A percentile compares a stretch with the other conserved stretches of the same genome.
phyloP scores from a whole-genome alignment of 352 stramenopile species.

The Pythium rhizo-oryzae region DNA sequence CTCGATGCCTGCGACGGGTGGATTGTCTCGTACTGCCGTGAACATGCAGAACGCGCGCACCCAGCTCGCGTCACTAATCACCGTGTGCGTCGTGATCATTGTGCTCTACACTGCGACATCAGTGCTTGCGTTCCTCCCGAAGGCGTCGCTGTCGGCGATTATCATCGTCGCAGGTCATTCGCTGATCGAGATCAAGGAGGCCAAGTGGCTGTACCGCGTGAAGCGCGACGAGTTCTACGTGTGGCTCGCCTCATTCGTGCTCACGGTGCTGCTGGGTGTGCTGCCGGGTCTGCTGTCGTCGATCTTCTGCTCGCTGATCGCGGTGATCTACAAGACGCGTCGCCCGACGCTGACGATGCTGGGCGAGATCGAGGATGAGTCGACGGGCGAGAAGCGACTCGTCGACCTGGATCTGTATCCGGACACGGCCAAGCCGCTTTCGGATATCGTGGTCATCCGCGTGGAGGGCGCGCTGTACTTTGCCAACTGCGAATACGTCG shows the following conservation, averaged over 20 bases:
- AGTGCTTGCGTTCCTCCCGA: slow-evolving; percentile 84
- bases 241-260: slow-evolving; percentile 56
- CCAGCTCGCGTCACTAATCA: slow-evolving; percentile 84
- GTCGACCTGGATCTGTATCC: slow-evolving; percentile 52
- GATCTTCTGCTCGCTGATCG: slow-evolving; percentile 59
- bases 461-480: slow-evolving; percentile 65
- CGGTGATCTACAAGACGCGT: slow-evolving; percentile 62
- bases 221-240: slow-evolving; percentile 70
- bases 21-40: slow-evolving; percentile 90
- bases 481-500: slow-evolving; percentile 66
- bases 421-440: slow-evolving; percentile 41
- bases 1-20: slow-evolving; percentile 85
- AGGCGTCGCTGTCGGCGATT: slow-evolving; percentile 82
- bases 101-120: slow-evolving; percentile 84
- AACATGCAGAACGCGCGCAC: slow-evolving; percentile 89
- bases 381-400: slow-evolving; percentile 40
- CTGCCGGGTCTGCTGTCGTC: slow-evolving; percentile 49
- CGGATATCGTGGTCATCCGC: slow-evolving; percentile 50
- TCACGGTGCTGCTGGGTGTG: slow-evolving; percentile 54
- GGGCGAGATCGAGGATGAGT: slow-evolving; percentile 37
- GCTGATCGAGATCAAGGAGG: slow-evolving; percentile 86
- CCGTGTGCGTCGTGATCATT: slow-evolving; percentile 79
- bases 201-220: slow-evolving; percentile 76
- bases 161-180: slow-evolving; percentile 90
- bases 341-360: slow-evolving; percentile 52